These are phyloP conservation scores for Leccinum arenicola DNA, from an alignment of 768 basidiomycete species.

Conservation along the genomic window DNA sequence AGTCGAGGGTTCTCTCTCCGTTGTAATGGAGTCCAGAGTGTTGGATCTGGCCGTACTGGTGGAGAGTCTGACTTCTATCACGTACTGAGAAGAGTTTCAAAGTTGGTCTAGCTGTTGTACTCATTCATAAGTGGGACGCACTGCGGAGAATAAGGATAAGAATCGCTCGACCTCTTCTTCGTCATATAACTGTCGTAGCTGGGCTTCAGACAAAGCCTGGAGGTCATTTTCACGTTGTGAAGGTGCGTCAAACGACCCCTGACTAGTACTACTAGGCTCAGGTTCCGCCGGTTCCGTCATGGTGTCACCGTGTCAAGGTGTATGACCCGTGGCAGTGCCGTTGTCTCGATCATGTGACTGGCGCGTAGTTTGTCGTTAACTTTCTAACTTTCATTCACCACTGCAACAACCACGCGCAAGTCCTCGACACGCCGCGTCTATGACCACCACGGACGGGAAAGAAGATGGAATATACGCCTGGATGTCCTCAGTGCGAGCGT, in stretches of 20 bases:
- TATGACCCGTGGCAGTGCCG: not conserved
- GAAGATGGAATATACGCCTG: conserved; percentile 58
- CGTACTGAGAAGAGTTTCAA: conserved; percentile 40
- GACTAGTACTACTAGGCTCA: not conserved
- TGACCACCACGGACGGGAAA: conserved; percentile 10
- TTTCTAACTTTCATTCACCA: not conserved
- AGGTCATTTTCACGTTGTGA: conserved; percentile 1
- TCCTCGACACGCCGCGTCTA: conserved; percentile 2
- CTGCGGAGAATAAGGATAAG: conserved; percentile 57
- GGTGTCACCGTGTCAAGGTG: not conserved
- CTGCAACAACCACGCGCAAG: conserved; percentile 4
- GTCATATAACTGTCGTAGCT: conserved; percentile 59
- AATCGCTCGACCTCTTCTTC: conserved; percentile 64
- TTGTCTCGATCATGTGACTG: conserved; percentile 25
- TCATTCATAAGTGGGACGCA: conserved; percentile 31
- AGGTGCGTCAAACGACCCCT: not conserved
- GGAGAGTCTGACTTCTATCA: conserved; percentile 51
- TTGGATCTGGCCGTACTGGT: conserved; percentile 22
- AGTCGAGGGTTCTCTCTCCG: not conserved
- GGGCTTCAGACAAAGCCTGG: conserved; percentile 44
- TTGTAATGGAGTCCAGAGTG: not conserved
- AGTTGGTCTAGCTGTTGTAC: not conserved
- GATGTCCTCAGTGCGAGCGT: conserved; percentile 62
- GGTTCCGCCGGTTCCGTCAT: conserved; percentile 16
- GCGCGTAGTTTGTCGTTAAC: conserved; percentile 24